phyloP scores from a whole-genome alignment of 2,329 filamentous ascomycete genomes.

The Trichoderma semiorbis region DNA sequence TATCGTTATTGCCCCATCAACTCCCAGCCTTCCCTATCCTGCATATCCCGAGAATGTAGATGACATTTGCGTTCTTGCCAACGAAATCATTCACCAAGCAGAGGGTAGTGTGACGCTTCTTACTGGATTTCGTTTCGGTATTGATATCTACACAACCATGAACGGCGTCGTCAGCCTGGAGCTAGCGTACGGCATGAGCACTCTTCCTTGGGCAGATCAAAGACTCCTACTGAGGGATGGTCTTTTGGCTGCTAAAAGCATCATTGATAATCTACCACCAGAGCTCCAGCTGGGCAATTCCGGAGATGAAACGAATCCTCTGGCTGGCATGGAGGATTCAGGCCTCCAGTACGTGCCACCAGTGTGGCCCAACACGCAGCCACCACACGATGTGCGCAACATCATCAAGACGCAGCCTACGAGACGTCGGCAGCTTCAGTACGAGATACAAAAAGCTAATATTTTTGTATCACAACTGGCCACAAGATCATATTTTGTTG shows the following conservation, averaged over 20 bases:
- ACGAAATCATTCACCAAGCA: conserved; percentile 68
- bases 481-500: conserved; percentile 79
- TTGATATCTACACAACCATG: conserved; percentile 77
- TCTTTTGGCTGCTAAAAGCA: conserved; percentile 65
- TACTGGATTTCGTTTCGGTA: conserved; percentile 76
- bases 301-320: conserved; percentile 34
- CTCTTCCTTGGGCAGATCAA: conserved; percentile 75
- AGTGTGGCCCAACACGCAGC: conserved; percentile 44
- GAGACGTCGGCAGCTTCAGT: conserved; percentile 61
- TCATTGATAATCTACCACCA: conserved; percentile 63
- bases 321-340: conserved; percentile 42
- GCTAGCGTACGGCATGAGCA: conserved; percentile 74
- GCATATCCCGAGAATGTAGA: conserved; percentile 79
- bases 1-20: conserved; percentile 72
- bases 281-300: conserved; percentile 59
- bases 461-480: conserved; percentile 79
- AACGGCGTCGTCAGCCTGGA: conserved; percentile 76
- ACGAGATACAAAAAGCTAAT: conserved; percentile 89
- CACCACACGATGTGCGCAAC: conserved; percentile 49
- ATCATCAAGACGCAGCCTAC: conserved; percentile 47
- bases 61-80: conserved; percentile 72
- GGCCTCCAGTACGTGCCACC: conserved; percentile 53
- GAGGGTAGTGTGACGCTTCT: conserved; percentile 65
- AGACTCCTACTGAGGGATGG: conserved; percentile 68
- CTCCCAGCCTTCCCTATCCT: conserved; percentile 71